Conservation (phyloP, 257 asterid species). For the Lycium ferocissimum region DNA sequence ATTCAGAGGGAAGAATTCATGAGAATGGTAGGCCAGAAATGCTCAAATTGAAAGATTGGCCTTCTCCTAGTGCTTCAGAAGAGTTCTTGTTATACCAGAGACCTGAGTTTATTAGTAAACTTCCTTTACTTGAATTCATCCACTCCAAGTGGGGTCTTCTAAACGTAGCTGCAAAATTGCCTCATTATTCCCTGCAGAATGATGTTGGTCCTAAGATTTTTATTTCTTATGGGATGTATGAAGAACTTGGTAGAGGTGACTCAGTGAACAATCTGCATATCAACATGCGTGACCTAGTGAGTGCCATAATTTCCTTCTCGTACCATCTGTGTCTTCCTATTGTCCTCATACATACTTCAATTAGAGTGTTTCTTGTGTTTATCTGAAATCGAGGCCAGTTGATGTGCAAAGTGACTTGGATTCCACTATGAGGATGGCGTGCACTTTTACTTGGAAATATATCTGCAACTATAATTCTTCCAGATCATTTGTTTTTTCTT, state of each 20-base stretch:
- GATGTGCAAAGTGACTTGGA: background rate
- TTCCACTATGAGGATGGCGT: background rate
- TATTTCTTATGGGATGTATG: constrained; percentile 75
- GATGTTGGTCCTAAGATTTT: constrained; percentile 95
- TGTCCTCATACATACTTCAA: background rate
- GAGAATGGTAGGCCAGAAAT: constrained; percentile 73
- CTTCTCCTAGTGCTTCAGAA: constrained; percentile 91
- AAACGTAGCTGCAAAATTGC: constrained; percentile 95
- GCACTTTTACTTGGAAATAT: background rate
- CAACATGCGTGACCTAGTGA: constrained; percentile 94
- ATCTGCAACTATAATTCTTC: background rate
- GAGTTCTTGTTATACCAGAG: constrained; percentile 93
- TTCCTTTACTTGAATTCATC: constrained; percentile 93
- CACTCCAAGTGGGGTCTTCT: constrained; percentile 99
- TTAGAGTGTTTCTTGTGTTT: constrained; percentile 2
- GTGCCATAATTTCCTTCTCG: constrained; percentile 23
- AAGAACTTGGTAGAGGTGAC: constrained; percentile 71
- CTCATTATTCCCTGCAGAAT: constrained; percentile 95
- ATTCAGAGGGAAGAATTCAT: constrained; percentile 75
- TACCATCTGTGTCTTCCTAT: constrained; percentile 11
- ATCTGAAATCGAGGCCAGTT: background rate
- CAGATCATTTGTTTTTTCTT: background rate
- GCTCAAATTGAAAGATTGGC: constrained; percentile 97
- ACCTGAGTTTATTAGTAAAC: constrained; percentile 87
- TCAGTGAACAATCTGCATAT: constrained; percentile 80